These are phyloP conservation scores for Cladosporium austrohemisphaericum DNA, from an alignment of 2,329 filamentous ascomycete species.

Conservation along the genomic window DNA sequence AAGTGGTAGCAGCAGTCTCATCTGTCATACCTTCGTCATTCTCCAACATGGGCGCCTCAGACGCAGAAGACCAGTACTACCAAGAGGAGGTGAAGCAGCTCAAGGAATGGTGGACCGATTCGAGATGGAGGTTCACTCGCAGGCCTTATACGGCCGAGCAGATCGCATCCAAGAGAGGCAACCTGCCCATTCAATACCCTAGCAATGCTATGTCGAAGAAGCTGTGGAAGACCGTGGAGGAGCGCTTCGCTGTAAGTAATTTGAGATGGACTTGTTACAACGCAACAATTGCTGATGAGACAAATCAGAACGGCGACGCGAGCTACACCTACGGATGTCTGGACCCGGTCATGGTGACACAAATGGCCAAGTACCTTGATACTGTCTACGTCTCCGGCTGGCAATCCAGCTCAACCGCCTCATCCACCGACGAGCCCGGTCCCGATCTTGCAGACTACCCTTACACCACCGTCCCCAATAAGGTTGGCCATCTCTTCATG, in stretches of 20 bases:
- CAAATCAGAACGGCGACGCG: slow-evolving; percentile 68
- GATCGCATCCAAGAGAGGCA: slow-evolving; percentile 92
- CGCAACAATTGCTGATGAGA: neutral
- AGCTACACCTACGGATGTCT: slow-evolving; percentile 97
- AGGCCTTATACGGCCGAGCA: slow-evolving; percentile 93
- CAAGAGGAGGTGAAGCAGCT: slow-evolving; percentile 80
- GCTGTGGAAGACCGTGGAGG: slow-evolving; percentile 85
- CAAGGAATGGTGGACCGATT: slow-evolving; percentile 90
- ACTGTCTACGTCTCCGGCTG: slow-evolving; percentile 98
- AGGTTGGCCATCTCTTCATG: slow-evolving; percentile 96
- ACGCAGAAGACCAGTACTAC: slow-evolving; percentile 71
- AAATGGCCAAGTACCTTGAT: slow-evolving; percentile 98
- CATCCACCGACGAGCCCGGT: slow-evolving; percentile 89
- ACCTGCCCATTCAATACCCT: slow-evolving; percentile 84
- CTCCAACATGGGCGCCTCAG: slow-evolving; percentile 32
- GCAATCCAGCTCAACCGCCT: slow-evolving; percentile 97
- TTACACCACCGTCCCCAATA: slow-evolving; percentile 91
- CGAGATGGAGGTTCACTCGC: slow-evolving; percentile 89
- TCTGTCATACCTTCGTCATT: slow-evolving; percentile 26
- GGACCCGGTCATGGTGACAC: slow-evolving; percentile 96
- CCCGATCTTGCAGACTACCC: slow-evolving; percentile 98
- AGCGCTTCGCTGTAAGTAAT: slow-evolving; percentile 69
- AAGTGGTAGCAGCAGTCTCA: slow-evolving; percentile 29
- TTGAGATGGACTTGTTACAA: neutral
- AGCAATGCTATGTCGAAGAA: slow-evolving; percentile 90